Evolutionary conservation across 352 stramenopile species (phyloP).

Genomic region (Saprolegnia diclina): DNA sequence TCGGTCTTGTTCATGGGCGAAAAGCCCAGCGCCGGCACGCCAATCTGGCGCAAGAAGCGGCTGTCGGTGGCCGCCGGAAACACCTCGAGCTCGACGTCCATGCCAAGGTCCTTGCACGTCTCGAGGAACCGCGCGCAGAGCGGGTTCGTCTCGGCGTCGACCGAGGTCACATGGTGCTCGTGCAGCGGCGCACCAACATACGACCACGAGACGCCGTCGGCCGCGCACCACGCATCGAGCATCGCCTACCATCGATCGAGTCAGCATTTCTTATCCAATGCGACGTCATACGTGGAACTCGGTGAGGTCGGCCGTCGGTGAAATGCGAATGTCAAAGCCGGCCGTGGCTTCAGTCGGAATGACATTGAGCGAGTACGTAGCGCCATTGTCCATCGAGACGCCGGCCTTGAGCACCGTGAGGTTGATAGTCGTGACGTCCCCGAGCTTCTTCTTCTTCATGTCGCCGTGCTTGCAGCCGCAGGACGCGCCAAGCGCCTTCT

Average conservation of each 20-base stretch:
- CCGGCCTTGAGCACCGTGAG: slow-evolving; percentile 90
- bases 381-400: slow-evolving; percentile 72
- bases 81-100: slow-evolving; percentile 81
- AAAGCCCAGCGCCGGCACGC: slow-evolving; percentile 90
- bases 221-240: slow-evolving; percentile 87
- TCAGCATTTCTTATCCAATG: neutral
- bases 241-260: slow-evolving; percentile 38
- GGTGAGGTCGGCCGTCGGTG: slow-evolving; percentile 73
- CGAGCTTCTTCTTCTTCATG: slow-evolving; percentile 86
- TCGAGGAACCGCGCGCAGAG: slow-evolving; percentile 49
- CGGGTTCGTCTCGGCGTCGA: slow-evolving; percentile 38
- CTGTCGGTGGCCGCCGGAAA: slow-evolving; percentile 94
- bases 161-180: slow-evolving; percentile 57
- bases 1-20: slow-evolving; percentile 93
- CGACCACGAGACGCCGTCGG: slow-evolving; percentile 77
- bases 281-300: slow-evolving; percentile 53
- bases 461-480: slow-evolving; percentile 88
- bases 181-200: slow-evolving; percentile 42
- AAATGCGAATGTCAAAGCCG: slow-evolving; percentile 93
- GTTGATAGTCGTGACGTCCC: slow-evolving; percentile 95
- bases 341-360: slow-evolving; percentile 89
- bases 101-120: slow-evolving; percentile 40
- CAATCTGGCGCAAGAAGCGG: slow-evolving; percentile 86
- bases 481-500: slow-evolving; percentile 64
- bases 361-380: slow-evolving; percentile 90